These are phyloP conservation scores for Albifimbria verrucaria DNA, from an alignment of 2,329 filamentous ascomycete genomes.

Conservation along the genomic window DNA sequence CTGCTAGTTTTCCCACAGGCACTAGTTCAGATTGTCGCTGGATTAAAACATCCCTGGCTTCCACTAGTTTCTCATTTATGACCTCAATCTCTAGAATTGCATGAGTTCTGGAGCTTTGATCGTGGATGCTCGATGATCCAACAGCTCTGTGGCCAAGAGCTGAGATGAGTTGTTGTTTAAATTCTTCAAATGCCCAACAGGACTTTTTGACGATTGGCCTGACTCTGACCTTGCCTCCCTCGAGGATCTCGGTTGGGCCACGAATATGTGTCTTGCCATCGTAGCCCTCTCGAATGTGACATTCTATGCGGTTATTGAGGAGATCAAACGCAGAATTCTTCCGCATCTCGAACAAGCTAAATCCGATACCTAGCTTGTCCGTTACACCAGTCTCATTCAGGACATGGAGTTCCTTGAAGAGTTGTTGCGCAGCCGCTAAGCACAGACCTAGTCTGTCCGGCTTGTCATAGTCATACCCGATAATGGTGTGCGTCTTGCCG, in stretches of 20 bases:
- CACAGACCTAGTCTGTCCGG: constrained; percentile 31
- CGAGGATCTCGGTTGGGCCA: constrained; percentile 36
- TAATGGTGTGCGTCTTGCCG: constrained; percentile 85
- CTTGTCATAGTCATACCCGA: constrained; percentile 38
- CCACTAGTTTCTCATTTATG: constrained; percentile 29
- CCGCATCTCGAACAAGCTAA: constrained; percentile 38
- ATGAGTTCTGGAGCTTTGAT: constrained; percentile 42
- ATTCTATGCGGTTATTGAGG: constrained; percentile 33
- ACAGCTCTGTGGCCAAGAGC: constrained; percentile 28
- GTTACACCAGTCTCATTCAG: constrained; percentile 16
- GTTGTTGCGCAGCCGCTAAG: constrained; percentile 27
- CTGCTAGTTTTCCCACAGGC: constrained; percentile 38
- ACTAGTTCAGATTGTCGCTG: constrained; percentile 41
- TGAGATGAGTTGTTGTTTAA: constrained; percentile 22
- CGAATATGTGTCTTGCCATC: constrained; percentile 38
- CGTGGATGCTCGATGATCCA: constrained; percentile 36
- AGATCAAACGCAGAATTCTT: constrained; percentile 39
- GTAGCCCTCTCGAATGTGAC: constrained; percentile 35
- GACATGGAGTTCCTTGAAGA: constrained; percentile 21
- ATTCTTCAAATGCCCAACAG: constrained; percentile 32
- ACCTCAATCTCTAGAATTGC: constrained; percentile 40
- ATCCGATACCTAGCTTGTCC: constrained; percentile 27
- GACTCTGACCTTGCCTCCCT: constrained; percentile 37
- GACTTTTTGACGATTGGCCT: constrained; percentile 29
- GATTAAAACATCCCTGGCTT: constrained; percentile 32